Evolutionary conservation across 2,329 filamentous ascomycete species (phyloP).

Genomic region (Shiraia bambusicola): DNA sequence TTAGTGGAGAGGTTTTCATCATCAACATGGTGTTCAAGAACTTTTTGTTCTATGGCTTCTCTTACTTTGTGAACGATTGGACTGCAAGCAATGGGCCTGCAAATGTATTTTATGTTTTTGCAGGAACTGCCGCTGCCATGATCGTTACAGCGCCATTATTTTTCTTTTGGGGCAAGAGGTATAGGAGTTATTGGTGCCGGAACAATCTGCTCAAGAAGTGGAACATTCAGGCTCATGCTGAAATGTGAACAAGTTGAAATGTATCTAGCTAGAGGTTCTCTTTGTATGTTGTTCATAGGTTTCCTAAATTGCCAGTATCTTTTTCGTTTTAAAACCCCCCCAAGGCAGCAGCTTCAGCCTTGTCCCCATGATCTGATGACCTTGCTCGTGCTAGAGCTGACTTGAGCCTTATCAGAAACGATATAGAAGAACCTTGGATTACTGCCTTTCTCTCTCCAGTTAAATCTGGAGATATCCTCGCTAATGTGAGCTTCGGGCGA

Average conservation of each 20-base stretch:
- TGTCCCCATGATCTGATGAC: no score
- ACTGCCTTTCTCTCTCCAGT: no score
- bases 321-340: no score
- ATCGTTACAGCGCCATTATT: constrained; percentile 31
- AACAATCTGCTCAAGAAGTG: constrained; percentile 38
- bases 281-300: background rate
- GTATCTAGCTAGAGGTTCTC: background rate
- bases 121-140: constrained; percentile 27
- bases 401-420: no score
- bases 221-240: constrained; percentile 36
- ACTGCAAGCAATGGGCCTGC: constrained; percentile 38
- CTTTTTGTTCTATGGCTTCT: constrained; percentile 48
- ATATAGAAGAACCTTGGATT: no score
- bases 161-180: constrained; percentile 41
- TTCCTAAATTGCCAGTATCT: no score
- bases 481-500: no score
- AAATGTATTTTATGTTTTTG: constrained; percentile 44
- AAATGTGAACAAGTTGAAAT: constrained; percentile 19
- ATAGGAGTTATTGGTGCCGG: constrained; percentile 39
- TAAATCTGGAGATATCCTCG: no score
- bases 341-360: no score
- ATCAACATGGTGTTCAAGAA: constrained; percentile 50
- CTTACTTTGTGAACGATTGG: constrained; percentile 50
- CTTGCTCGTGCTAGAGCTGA: no score
- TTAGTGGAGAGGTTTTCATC: constrained; percentile 49